Evolutionary conservation across 1,284 basidiomycete genomes (phyloP).

Genomic region (Athelia psychrophila): DNA sequence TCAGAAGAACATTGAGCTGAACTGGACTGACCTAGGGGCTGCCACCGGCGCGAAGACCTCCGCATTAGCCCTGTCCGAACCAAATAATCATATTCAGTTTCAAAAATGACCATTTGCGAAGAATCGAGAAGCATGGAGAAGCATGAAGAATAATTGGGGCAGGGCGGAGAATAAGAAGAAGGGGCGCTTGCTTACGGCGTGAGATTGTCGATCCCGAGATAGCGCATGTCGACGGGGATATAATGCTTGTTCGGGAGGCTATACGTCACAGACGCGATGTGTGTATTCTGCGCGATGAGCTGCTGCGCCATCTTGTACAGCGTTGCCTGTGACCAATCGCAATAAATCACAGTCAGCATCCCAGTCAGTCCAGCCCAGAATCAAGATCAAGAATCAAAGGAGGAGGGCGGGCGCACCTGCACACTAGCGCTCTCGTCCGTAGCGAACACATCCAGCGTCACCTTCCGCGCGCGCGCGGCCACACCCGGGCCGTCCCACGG

Average conservation of each 20-base stretch:
- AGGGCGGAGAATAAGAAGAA: slow-evolving; percentile 1
- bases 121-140: too few relatives aligned
- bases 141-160: neutral
- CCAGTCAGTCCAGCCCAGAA: neutral
- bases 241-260: slow-evolving; percentile 93
- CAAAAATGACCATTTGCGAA: too few relatives aligned
- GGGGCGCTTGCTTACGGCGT: slow-evolving; percentile 32
- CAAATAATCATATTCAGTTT: too few relatives aligned
- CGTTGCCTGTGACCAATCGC: slow-evolving; percentile 70
- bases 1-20: neutral
- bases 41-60: slow-evolving; percentile 81
- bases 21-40: slow-evolving; percentile 61
- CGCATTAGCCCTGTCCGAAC: slow-evolving; percentile 58
- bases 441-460: slow-evolving; percentile 84
- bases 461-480: slow-evolving; percentile 51
- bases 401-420: slow-evolving; percentile 53
- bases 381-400: neutral
- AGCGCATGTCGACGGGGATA: slow-evolving; percentile 79
- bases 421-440: slow-evolving; percentile 89
- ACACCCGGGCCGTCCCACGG: slow-evolving; percentile 62
- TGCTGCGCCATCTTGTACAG: slow-evolving; percentile 86
- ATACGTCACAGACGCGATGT: slow-evolving; percentile 68
- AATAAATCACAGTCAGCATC: slow-evolving; percentile 6
- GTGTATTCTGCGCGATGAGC: slow-evolving; percentile 65
- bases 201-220: slow-evolving; percentile 46